Evolutionary conservation across 768 basidiomycete species (phyloP).

Genomic region (Ephemerocybe angulata): DNA sequence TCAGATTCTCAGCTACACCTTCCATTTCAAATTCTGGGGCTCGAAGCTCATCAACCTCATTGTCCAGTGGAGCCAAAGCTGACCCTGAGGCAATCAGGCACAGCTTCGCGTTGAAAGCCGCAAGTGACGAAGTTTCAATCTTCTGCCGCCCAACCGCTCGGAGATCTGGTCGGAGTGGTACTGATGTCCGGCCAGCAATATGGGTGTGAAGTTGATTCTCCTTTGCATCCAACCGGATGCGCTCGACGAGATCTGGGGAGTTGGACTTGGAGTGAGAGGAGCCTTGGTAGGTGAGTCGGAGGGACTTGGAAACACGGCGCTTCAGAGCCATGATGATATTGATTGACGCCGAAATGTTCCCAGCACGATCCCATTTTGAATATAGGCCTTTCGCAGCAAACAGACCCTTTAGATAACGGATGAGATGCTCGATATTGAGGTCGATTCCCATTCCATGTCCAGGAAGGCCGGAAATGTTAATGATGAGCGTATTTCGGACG

Average conservation of each 20-base stretch:
- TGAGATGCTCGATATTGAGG: constrained; percentile 22
- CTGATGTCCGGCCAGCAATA: not conserved
- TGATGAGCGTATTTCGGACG: constrained; percentile 25
- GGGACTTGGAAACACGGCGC: not conserved
- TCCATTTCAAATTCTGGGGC: not conserved
- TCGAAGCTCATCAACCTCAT: not conserved
- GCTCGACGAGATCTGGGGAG: not conserved
- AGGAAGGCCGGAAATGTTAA: constrained; percentile 23
- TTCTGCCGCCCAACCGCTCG: constrained; percentile 8
- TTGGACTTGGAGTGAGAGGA: not conserved
- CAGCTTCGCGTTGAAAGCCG: not conserved
- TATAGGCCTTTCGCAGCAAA: not conserved
- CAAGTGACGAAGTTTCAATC: not conserved
- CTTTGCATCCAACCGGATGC: not conserved
- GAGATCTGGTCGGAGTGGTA: constrained; percentile 16
- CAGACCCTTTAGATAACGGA: constrained; percentile 23
- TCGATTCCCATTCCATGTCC: constrained; percentile 27
- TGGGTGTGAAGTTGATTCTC: not conserved
- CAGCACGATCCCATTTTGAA: not conserved
- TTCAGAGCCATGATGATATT: not conserved
- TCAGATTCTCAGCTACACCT: not conserved
- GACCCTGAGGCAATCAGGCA: not conserved
- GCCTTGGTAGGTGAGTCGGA: not conserved
- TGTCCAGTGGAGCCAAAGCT: not conserved
- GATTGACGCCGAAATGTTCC: not conserved